phyloP scores from a whole-genome alignment of 805 yeast genomes.

The Priceomyces carsonii region DNA sequence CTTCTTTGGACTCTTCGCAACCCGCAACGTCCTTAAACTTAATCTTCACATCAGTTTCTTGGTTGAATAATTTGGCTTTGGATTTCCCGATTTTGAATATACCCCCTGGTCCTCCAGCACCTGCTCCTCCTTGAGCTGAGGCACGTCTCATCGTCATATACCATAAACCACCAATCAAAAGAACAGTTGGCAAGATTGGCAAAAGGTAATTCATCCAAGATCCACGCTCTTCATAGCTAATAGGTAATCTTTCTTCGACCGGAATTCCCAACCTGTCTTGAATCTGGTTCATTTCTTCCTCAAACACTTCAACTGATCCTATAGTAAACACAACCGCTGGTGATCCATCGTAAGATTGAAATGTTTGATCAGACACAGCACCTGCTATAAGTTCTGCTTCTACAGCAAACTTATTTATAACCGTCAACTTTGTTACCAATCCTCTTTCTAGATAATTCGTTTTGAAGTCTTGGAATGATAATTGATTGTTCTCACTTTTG shows the following conservation, averaged over 20 bases:
- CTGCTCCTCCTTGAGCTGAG: conserved; percentile 46
- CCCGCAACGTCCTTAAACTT: conserved; percentile 92
- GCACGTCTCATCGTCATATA: conserved; percentile 61
- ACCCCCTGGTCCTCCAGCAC: conserved; percentile 46
- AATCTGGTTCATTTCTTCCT: conserved; percentile 72
- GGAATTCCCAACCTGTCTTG: conserved; percentile 74
- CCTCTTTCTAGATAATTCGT: conserved; percentile 77
- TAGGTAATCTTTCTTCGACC: conserved; percentile 71
- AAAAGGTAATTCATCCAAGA: conserved; percentile 61
- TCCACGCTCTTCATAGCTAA: conserved; percentile 69
- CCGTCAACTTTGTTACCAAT: conserved; percentile 69
- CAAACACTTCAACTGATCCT: conserved; percentile 84
- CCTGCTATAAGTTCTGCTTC: conserved; percentile 61
- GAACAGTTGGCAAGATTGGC: conserved; percentile 77
- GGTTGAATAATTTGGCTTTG: conserved; percentile 78
- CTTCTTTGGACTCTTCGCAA: conserved; percentile 91
- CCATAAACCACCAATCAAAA: conserved; percentile 77
- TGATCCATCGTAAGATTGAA: conserved; percentile 33
- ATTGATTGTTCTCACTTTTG: conserved; percentile 23
- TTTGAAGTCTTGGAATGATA: conserved; percentile 81
- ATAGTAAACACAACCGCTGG: conserved; percentile 73
- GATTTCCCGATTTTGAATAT: conserved; percentile 78
- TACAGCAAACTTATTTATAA: conserved; percentile 71
- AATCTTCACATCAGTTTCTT: conserved; percentile 78
- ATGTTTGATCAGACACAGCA: conserved; percentile 43